Percentiles rank a stretch among this genome's conserved stretches.
These are phyloP conservation scores for Cochliopodium minus DNA, from an alignment of 208 protist species.

Conservation along the genomic window DNA sequence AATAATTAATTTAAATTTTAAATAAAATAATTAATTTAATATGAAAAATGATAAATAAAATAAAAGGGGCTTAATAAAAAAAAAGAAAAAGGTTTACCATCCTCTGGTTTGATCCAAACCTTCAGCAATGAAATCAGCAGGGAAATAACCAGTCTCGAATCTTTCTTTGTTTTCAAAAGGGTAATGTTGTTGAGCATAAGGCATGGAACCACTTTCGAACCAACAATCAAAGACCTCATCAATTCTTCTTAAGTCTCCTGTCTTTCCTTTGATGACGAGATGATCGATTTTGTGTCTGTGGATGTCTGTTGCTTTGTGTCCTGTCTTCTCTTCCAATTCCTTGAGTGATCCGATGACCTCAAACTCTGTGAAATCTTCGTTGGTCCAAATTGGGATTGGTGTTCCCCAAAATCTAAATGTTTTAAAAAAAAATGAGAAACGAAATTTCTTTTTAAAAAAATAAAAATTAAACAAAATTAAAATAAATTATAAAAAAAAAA, in stretches of 20 bases:
- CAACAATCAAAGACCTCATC: conserved; percentile 99
- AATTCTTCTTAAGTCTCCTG: conserved; percentile 55
- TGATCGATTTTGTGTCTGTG: conserved; percentile 90
- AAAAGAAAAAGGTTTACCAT: too few relatives aligned
- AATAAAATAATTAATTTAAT: too few relatives aligned
- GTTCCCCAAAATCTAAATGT: conserved; percentile 90
- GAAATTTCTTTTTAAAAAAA: too few relatives aligned
- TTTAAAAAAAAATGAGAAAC: too few relatives aligned
- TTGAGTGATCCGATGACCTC: conserved; percentile 75
- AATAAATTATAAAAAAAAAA: too few relatives aligned
- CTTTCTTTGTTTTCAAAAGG: conserved; percentile 95
- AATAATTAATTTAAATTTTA: too few relatives aligned
- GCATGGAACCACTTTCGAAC: conserved; percentile 98
- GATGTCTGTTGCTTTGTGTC: conserved; percentile 65
- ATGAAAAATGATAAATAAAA: too few relatives aligned
- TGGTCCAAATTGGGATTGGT: conserved; percentile 95
- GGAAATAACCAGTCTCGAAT: conserved; percentile 73
- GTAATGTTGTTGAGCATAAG: conserved; percentile 97
- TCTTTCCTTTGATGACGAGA: conserved; percentile 87
- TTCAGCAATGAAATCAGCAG: conserved; percentile 98
- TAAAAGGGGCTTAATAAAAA: too few relatives aligned
- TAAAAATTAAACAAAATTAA: too few relatives aligned
- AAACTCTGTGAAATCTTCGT: conserved; percentile 80
- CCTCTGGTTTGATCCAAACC: conserved; percentile 92
- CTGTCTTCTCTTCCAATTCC: conserved; percentile 81